Evolutionary conservation across 176 grass and related monocot genomes (phyloP).

Genomic region (Secale cereale): DNA sequence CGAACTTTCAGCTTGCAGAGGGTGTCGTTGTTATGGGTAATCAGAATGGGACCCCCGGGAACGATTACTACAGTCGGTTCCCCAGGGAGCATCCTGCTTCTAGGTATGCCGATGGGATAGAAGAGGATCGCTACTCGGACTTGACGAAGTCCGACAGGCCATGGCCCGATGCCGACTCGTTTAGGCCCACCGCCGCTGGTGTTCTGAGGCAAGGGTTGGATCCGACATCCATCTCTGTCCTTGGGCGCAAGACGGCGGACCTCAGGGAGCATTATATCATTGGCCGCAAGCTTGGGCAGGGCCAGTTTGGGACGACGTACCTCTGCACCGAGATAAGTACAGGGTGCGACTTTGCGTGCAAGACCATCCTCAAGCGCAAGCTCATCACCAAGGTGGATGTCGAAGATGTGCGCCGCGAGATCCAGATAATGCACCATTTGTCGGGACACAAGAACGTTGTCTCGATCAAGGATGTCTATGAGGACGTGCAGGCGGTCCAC

Average conservation of each 20-base stretch:
- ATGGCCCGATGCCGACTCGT: constrained; percentile 42
- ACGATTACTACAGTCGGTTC: constrained; percentile 40
- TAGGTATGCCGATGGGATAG: constrained; percentile 33
- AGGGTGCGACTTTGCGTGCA: constrained; percentile 87
- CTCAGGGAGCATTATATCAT: constrained; percentile 70
- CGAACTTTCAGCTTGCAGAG: not conserved
- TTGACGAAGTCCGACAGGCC: constrained; percentile 41
- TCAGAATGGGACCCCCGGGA: constrained; percentile 53
- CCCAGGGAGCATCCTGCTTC: constrained; percentile 2
- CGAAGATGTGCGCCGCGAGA: constrained; percentile 86
- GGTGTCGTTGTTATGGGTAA: constrained; percentile 46
- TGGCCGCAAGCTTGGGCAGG: constrained; percentile 79
- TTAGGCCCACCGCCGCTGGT: constrained; percentile 43
- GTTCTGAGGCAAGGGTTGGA: constrained; percentile 44
- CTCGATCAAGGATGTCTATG: constrained; percentile 87
- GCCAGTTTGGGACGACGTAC: constrained; percentile 91
- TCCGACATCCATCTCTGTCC: constrained; percentile 44
- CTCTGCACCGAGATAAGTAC: constrained; percentile 82
- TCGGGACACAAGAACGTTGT: constrained; percentile 89
- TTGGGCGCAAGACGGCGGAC: constrained; percentile 61
- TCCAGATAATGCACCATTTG: constrained; percentile 97
- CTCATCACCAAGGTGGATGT: constrained; percentile 73
- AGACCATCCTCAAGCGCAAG: constrained; percentile 82
- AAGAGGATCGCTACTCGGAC: constrained; percentile 32
- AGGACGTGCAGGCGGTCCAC: constrained; percentile 63